Percentiles rank a stretch among this genome's conserved stretches.
phyloP scores from a whole-genome alignment of 352 stramenopile genomes.

The Plasmopara viticola region DNA sequence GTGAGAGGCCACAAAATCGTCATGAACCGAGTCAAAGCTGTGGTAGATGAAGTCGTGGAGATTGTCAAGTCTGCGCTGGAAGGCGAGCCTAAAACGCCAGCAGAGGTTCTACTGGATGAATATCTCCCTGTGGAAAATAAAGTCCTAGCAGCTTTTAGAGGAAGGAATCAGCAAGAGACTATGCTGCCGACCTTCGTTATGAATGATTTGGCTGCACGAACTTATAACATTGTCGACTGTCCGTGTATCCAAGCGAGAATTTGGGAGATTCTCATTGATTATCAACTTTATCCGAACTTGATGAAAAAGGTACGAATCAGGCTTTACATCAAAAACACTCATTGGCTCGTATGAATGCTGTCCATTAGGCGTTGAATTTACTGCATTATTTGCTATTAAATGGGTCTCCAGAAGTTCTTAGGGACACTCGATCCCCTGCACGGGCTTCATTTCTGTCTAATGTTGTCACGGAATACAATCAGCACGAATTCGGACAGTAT shows the following conservation, averaged over 20 bases:
- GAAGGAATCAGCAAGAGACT: conserved; percentile 26
- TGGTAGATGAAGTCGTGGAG: conserved; percentile 54
- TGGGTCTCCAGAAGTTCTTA: conserved; percentile 59
- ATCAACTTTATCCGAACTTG: conserved; percentile 41
- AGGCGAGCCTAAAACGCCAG: conserved; percentile 50
- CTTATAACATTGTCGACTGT: conserved; percentile 69
- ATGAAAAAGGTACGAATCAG: conserved; percentile 41
- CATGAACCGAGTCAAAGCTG: conserved; percentile 55
- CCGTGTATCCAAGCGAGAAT: conserved; percentile 64
- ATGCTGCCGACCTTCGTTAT: conserved; percentile 49
- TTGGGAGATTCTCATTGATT: conserved; percentile 61
- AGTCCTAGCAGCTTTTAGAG: conserved; percentile 31
- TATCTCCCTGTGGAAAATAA: conserved; percentile 52
- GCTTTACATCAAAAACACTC: neutral
- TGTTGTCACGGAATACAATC: conserved; percentile 58
- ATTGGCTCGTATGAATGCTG: neutral
- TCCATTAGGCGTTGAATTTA: conserved; percentile 41
- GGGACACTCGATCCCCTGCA: conserved; percentile 41
- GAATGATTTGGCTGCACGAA: conserved; percentile 57
- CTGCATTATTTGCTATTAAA: conserved; percentile 65
- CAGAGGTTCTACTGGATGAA: conserved; percentile 57
- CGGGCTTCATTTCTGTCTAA: conserved; percentile 41
- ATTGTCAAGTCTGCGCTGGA: conserved; percentile 53
- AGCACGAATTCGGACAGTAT: conserved; percentile 68
- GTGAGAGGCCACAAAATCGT: conserved; percentile 1